Evolutionary conservation across 2,329 filamentous ascomycete species (phyloP), one percentile per base, ranked within the genome.

Genomic region (Talaromyces funiculosus): DNA sequence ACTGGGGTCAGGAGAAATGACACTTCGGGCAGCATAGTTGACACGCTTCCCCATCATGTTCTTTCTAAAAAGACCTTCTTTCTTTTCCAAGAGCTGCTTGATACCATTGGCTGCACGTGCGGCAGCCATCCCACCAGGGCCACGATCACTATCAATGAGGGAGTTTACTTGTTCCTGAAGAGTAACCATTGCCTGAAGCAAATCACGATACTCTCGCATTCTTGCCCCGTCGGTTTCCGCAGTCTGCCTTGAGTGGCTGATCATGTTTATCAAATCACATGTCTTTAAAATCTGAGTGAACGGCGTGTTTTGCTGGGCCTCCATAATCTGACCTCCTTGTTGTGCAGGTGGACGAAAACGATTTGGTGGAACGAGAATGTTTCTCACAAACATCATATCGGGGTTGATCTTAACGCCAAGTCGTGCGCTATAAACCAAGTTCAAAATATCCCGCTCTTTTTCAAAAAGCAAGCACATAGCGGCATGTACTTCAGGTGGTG

Each of bases 21-120:
- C 94, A 82, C 90, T 96, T 73, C 94, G 89, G 38, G 94, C 94
- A 54, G 94, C 94, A 73, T 94, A 97, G 75, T 99, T 97, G 78
- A 99, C 94, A 80, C 94, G 92, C 81, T 99, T 99, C 63, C 94
- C 94, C 94, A 99, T 99, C 94, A 99, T 97, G 77, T 99, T 97
- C 81, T 96, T 97, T 68, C 94, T 84, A 81, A 99, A 99, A 31
- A 99, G 82, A 65, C 94, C 94, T 72, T 99, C 95, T 77, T 99
- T 99, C 82, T 99, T 99, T 77, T 99, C 94, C 29, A 99, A 82
- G 71, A 92, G 89, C 72, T 99, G 94, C 78, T 99, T 99, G 78
- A 99, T 96, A 67, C 95, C 94, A 64, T 96, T 92, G 63, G 95
- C 90, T 57, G 90, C 89, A 60, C 87, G 83, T 69, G 88, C 87